Base-by-base conservation (phyloP, 495 filamentous ascomycete species). In the Aspergillus coremiiformis region DNA sequence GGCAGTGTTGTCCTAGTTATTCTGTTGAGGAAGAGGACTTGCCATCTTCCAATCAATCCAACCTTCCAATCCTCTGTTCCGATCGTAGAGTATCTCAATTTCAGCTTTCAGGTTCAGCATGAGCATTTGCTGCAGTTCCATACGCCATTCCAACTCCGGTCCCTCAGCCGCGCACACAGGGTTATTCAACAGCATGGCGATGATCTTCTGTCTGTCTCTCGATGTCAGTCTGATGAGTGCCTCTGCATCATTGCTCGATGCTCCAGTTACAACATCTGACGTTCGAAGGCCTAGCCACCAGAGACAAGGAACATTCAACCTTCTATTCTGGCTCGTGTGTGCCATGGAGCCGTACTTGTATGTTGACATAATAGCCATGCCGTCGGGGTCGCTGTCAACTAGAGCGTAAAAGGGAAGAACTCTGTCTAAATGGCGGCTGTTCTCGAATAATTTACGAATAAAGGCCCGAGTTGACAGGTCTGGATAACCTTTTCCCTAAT, bases 401-500 rank as follows among this genome's bases (percentile, higher is more conserved):
- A 97, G 72, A 1, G 74, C 83, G 50, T 79, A 84, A 23, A 93
- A 77, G 0, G 72, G 76, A 1, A 81, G 62, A 1, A 59, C 30
- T 43, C 26, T 35, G 26, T 41, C 32, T 2, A 69, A 62, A 44
- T 59, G 60, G 5, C 49, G 27, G 26, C 55, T 30, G 39, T 55
- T 43, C 27, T 74, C 47, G 48, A 60, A 62, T 26, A 76, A 49
- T 42, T 55, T 60, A 58, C 61, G 67, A 30, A 74, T 32, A 57
- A 96, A 90, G 39, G 78, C 76, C 27, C 94, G 70, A 0, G 91
- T 95, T 5, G 78, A 75, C 21, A 96, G 73, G 60, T 98, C 93
- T 0, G 93, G 91, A 65, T 94, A 97, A 0, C 93, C 93, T 74
- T 96, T 97, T 0, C 81, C 88, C 89, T 89, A 14, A 17, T 11